phyloP scores from a whole-genome alignment of 805 yeast genomes.

The Suhomyces xylopsoci region DNA sequence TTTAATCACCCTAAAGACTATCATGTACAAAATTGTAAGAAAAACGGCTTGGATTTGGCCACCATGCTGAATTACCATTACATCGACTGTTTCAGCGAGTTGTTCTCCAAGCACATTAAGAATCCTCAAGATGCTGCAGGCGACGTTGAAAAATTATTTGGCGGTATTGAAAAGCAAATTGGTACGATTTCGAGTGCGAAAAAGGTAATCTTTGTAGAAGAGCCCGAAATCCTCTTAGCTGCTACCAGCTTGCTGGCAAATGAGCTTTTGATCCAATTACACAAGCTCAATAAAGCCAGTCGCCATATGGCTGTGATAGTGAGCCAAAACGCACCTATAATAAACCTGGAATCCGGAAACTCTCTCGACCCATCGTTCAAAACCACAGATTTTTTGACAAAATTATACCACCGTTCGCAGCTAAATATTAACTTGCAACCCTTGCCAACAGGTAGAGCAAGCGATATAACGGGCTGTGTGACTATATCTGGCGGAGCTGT shows the following conservation, averaged over 20 bases:
- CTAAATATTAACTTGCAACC: conserved; percentile 60
- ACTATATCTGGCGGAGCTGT: conserved; percentile 57
- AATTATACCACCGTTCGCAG: conserved; percentile 49
- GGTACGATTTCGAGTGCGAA: conserved; percentile 6
- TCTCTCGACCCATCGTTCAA: conserved; percentile 36
- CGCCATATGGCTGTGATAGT: conserved; percentile 34
- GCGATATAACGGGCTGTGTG: conserved; percentile 74
- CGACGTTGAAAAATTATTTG: conserved; percentile 17
- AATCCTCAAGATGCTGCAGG: conserved; percentile 16
- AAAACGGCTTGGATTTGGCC: conserved; percentile 37
- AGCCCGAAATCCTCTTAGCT: conserved; percentile 45
- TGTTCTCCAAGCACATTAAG: conserved; percentile 35
- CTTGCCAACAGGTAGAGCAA: conserved; percentile 75
- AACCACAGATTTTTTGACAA: conserved; percentile 45
- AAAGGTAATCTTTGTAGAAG: conserved; percentile 41
- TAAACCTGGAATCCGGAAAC: conserved; percentile 23
- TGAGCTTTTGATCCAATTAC: conserved; percentile 32
- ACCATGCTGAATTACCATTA: conserved; percentile 26
- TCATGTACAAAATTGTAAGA: conserved; percentile 33
- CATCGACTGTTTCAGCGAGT: conserved; percentile 47
- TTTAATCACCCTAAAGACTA: conserved; percentile 32
- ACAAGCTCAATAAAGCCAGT: conserved; percentile 30
- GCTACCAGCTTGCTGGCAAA: conserved; percentile 38
- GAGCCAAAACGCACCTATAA: conserved; percentile 34
- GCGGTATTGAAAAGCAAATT: conserved; percentile 10